Conservation (phyloP, 1,284 basidiomycete genomes). For the Acaromyces ingoldii region DNA sequence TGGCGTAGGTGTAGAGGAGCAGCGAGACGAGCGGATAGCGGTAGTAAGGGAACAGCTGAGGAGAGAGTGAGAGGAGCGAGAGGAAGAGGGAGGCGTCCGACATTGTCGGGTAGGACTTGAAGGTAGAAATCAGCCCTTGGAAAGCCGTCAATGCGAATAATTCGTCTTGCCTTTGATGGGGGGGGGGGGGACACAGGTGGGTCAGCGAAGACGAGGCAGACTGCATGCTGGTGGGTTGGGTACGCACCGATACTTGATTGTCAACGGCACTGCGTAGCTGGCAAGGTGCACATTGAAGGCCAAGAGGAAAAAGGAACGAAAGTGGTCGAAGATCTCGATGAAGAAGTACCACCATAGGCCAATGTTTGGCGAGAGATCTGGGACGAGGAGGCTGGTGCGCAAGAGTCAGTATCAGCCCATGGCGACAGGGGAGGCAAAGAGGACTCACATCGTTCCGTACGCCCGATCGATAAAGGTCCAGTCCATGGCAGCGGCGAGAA, state of each 20-base stretch:
- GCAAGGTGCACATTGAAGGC: slow-evolving; percentile 85
- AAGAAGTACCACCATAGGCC: slow-evolving; percentile 99
- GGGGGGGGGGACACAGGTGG: neutral
- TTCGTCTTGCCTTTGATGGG: slow-evolving; percentile 66
- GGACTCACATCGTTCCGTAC: slow-evolving; percentile 74
- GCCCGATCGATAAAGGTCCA: slow-evolving; percentile 66
- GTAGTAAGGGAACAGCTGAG: slow-evolving; percentile 74
- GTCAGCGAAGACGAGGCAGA: slow-evolving; percentile 31
- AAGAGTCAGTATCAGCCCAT: no score
- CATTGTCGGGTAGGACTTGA: slow-evolving; percentile 87
- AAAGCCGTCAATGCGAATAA: slow-evolving; percentile 75
- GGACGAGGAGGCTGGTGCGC: slow-evolving; percentile 23
- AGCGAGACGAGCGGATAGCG: slow-evolving; percentile 79
- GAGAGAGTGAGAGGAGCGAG: slow-evolving; percentile 73
- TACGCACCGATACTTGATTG: slow-evolving; percentile 73
- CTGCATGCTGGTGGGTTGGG: neutral
- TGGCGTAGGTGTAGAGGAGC: slow-evolving; percentile 76
- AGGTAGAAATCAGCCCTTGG: slow-evolving; percentile 70
- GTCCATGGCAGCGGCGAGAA: slow-evolving; percentile 57
- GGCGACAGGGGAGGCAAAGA: neutral
- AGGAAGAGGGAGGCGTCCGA: slow-evolving; percentile 82
- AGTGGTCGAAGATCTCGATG: slow-evolving; percentile 99
- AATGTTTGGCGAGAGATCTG: slow-evolving; percentile 73
- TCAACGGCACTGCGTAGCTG: slow-evolving; percentile 77
- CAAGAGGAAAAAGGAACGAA: slow-evolving; percentile 88